phyloP scores from a whole-genome alignment of 2,329 filamentous ascomycete genomes.

The Ceratocystis alfenasii region DNA sequence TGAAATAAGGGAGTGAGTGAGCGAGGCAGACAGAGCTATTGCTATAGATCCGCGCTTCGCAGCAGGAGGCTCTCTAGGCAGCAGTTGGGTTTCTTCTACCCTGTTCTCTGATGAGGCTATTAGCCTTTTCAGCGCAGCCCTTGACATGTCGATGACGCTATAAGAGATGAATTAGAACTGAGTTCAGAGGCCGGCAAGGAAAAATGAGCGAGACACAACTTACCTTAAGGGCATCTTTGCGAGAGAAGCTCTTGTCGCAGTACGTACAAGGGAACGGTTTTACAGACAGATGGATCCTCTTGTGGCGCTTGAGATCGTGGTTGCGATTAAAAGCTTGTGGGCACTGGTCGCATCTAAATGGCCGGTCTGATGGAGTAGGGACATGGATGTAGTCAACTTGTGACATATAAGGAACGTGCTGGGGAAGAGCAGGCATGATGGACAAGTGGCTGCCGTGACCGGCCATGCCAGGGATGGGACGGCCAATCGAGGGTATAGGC shows the following conservation, averaged over 20 bases:
- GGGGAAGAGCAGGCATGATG: slow-evolving; percentile 45
- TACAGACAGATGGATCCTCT: slow-evolving; percentile 84
- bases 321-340: slow-evolving; percentile 91
- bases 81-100: not conserved
- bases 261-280: slow-evolving; percentile 88
- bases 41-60: too few species aligned
- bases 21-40: too few species aligned
- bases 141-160: slow-evolving; percentile 54
- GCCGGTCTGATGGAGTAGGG: slow-evolving; percentile 51
- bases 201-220: slow-evolving; percentile 25
- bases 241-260: slow-evolving; percentile 93
- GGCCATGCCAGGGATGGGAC: slow-evolving; percentile 65
- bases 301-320: slow-evolving; percentile 91
- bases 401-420: slow-evolving; percentile 31
- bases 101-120: slow-evolving; percentile 22
- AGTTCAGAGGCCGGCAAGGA: not conserved
- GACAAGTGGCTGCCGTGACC: slow-evolving; percentile 62
- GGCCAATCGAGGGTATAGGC: slow-evolving; percentile 24
- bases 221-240: slow-evolving; percentile 96
- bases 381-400: slow-evolving; percentile 41
- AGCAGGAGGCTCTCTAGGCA: not conserved
- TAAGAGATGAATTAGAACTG: not conserved
- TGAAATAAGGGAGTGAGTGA: too few species aligned
- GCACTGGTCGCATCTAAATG: slow-evolving; percentile 90
- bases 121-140: slow-evolving; percentile 39